phyloP scores from a whole-genome alignment of 768 basidiomycete genomes.

The Tulasnella sp. region DNA sequence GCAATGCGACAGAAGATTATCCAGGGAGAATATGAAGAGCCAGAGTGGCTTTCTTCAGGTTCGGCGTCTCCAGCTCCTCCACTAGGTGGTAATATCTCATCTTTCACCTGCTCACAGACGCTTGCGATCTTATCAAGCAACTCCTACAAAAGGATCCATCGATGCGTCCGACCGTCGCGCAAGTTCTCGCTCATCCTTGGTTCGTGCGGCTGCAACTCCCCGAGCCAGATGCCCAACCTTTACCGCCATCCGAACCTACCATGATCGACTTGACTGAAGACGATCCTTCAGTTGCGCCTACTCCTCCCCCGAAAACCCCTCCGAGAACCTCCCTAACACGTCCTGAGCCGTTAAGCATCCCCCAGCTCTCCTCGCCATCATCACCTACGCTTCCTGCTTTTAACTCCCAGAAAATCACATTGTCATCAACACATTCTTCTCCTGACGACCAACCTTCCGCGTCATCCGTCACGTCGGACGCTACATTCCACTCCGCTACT shows the following conservation, averaged over 20 bases:
- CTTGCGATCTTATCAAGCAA: slow-evolving; percentile 68
- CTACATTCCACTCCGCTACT: slow-evolving; percentile 19
- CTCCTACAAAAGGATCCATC: slow-evolving; percentile 69
- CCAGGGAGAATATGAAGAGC: slow-evolving; percentile 79
- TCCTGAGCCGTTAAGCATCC: background rate
- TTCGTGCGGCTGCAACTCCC: slow-evolving; percentile 36
- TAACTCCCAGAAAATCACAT: background rate
- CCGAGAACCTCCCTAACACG: background rate
- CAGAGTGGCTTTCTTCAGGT: slow-evolving; percentile 85
- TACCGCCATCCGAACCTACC: background rate
- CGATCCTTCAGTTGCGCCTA: background rate
- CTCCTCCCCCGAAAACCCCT: background rate
- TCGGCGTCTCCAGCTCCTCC: slow-evolving; percentile 20
- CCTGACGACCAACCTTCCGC: slow-evolving; percentile 17
- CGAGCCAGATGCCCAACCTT: slow-evolving; percentile 3
- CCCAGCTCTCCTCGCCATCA: background rate
- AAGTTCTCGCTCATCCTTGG: slow-evolving; percentile 81
- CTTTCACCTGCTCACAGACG: slow-evolving; percentile 40
- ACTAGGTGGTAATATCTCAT: background rate
- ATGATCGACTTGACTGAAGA: slow-evolving; percentile 12
- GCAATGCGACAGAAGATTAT: slow-evolving; percentile 79
- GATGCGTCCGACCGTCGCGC: slow-evolving; percentile 66
- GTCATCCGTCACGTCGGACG: slow-evolving; percentile 17
- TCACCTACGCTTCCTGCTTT: no score
- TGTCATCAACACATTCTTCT: slow-evolving; percentile 13